These are phyloP conservation scores for Entomortierella parvispora DNA, from an alignment of 192 early-diverging fungal genomes.

Conservation along the genomic window DNA sequence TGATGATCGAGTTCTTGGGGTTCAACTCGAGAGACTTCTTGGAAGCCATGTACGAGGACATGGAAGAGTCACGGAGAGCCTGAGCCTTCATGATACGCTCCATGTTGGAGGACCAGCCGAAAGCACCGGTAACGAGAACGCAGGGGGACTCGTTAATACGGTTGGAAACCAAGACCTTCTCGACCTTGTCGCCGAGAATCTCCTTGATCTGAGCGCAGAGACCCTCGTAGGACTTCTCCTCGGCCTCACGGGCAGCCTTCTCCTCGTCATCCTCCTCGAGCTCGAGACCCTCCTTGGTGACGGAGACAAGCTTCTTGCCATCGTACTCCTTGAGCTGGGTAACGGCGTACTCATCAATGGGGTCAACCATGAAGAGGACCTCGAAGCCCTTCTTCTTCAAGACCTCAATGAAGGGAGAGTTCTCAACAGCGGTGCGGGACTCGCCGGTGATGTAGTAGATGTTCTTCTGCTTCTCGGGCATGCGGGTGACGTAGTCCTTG, in stretches of 20 bases:
- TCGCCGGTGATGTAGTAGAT: conserved; percentile 99
- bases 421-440: conserved; percentile 92
- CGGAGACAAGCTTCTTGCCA: conserved; percentile 97
- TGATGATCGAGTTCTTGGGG: conserved; percentile 94
- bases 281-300: conserved; percentile 99
- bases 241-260: conserved; percentile 95
- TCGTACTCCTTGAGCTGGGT: conserved; percentile 99
- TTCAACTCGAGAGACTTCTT: conserved; percentile 99
- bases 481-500: conserved; percentile 99
- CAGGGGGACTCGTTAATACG: conserved; percentile 97
- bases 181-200: conserved; percentile 98
- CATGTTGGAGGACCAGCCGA: conserved; percentile 99
- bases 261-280: conserved; percentile 99
- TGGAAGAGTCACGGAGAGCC: conserved; percentile 97
- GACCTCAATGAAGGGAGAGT: conserved; percentile 97
- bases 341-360: conserved; percentile 99
- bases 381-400: conserved; percentile 99
- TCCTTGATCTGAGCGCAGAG: conserved; percentile 97
- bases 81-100: conserved; percentile 99
- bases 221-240: conserved; percentile 89
- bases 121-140: conserved; percentile 98
- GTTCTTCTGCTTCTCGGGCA: conserved; percentile 99
- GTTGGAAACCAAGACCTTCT: conserved; percentile 92
- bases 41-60: conserved; percentile 99
- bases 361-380: conserved; percentile 98